Evolutionary conservation across 495 filamentous ascomycete species (phyloP).

Genomic region (Sabuloglossum arenarium): DNA sequence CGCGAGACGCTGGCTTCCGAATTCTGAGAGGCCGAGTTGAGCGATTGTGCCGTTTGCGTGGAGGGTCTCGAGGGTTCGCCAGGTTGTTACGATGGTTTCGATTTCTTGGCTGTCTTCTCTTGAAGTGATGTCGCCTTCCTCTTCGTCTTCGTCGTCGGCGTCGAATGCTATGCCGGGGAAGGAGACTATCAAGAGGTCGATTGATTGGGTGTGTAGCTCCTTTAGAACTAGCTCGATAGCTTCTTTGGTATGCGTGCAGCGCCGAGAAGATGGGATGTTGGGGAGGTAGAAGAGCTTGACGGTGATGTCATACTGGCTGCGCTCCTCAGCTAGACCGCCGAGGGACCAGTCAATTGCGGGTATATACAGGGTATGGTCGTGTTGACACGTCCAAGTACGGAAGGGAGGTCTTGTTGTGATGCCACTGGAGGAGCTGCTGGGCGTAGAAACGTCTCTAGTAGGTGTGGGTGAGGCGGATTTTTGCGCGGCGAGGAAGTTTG

Average conservation of each 20-base stretch:
- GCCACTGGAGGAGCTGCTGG: conserved; percentile 10
- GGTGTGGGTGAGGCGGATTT: conserved; percentile 26
- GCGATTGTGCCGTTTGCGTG: conserved; percentile 47
- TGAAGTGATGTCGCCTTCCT: conserved; percentile 30
- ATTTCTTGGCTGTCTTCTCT: conserved; percentile 28
- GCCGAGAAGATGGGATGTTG: conserved; percentile 33
- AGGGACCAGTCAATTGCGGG: conserved; percentile 54
- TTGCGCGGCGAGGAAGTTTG: conserved; percentile 55
- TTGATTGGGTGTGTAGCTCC: conserved; percentile 48
- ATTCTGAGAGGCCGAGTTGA: conserved; percentile 73
- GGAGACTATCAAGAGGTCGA: conserved; percentile 81
- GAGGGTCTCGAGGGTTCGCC: conserved; percentile 51
- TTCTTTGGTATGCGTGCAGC: conserved; percentile 46
- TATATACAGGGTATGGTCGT: conserved; percentile 43
- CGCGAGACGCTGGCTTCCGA: conserved; percentile 58
- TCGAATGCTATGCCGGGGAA: conserved; percentile 91
- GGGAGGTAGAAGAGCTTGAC: conserved; percentile 86
- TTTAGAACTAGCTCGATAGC: conserved; percentile 60
- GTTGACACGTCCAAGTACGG: conserved; percentile 40
- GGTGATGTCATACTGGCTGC: conserved; percentile 73
- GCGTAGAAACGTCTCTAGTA: conserved; percentile 9
- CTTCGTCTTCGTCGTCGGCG: conserved; percentile 49
- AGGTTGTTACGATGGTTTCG: conserved; percentile 43
- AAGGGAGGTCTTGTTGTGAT: conserved; percentile 12
- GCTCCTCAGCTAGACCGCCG: conserved; percentile 54